phyloP scores from a whole-genome alignment of 495 filamentous ascomycete species.

The Podospora australis region DNA sequence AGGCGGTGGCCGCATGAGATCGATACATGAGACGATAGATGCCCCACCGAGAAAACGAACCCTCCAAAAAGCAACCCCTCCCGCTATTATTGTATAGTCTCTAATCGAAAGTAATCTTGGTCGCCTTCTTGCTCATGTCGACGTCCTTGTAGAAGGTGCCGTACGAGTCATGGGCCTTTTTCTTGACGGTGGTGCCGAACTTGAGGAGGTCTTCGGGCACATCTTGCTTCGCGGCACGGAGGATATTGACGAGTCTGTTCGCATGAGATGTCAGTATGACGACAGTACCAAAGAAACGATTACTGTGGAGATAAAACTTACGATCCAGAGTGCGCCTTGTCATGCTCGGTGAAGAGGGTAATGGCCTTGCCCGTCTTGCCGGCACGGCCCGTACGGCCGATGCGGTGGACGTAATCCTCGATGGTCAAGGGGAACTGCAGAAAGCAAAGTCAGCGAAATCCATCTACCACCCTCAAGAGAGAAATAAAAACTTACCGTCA shows the following conservation, averaged over 20 bases:
- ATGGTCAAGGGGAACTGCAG: slow-evolving; percentile 55
- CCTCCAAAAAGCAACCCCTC: too few relatives aligned
- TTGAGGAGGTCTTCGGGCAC: slow-evolving; percentile 85
- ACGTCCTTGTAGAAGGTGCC: slow-evolving; percentile 87
- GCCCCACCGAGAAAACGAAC: too few relatives aligned
- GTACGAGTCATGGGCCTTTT: slow-evolving; percentile 90
- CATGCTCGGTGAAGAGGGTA: slow-evolving; percentile 89
- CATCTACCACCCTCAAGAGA: background rate
- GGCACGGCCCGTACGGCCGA: slow-evolving; percentile 88
- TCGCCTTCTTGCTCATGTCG: slow-evolving; percentile 70
- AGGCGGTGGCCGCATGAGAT: too few relatives aligned
- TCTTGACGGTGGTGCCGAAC: slow-evolving; percentile 97
- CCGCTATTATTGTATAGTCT: slow-evolving; percentile 25
- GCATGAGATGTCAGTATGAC: slow-evolving; percentile 7
- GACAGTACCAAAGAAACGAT: background rate
- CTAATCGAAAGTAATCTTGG: slow-evolving; percentile 90
- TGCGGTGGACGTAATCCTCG: slow-evolving; percentile 97
- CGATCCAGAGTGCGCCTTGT: slow-evolving; percentile 82
- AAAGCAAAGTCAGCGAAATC: background rate
- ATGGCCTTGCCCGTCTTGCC: slow-evolving; percentile 85
- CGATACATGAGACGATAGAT: too few relatives aligned
- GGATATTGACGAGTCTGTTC: slow-evolving; percentile 71
- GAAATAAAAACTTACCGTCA: slow-evolving; percentile 43
- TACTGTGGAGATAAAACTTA: slow-evolving; percentile 40
- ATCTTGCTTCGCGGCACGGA: slow-evolving; percentile 79